Evolutionary conservation across 352 stramenopile species (phyloP), one percentile per base, ranked within the genome.

Genomic region (Elongisporangium undulatum): DNA sequence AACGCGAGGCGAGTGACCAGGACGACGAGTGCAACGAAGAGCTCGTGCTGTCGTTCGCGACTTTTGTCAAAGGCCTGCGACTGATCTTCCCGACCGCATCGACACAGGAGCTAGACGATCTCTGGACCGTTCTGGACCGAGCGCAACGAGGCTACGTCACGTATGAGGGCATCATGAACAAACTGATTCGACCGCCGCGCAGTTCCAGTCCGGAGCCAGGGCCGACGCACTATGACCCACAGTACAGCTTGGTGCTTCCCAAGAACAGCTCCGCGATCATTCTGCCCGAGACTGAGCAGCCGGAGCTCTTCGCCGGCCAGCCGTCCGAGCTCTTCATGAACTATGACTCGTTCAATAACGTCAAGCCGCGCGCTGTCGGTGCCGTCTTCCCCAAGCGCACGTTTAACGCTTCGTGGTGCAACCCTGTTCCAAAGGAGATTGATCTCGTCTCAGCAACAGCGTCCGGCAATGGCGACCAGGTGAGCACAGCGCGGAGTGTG

Each of bases 351-450:
- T 79, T 89, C 38, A 83, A 89, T 26, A 68, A 61, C 20, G 67
- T 88, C 0, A 87, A 84, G 49, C 81, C 83, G 22, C 66, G 78
- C 2, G 61, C 77, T 26, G 52, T 66, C 29, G 66, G 77, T 1
- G 59, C 67, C 8, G 68, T 77, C 17, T 91, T 93, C 52, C 70
- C 72, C 0, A 87, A 87, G 49, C 68, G 77, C 19, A 83, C 79
- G 55, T 74, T 77, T 23, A 73, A 75, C 41, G 75, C 79, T 0
- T 93, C 83, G n/a, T 91, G 83, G 83, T 93, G 83, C 55, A 90
- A 93, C 34, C 83, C 83, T 10, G 75, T 91, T 2, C 57, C 57
- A 17, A 67, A 67, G 22, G 73, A 71, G 21, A 45, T 45, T 45
- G 34, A 45, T 45, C 12, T 45, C 16, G 34, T 45, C 5, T 2